Evolutionary conservation across 768 basidiomycete genomes (phyloP).

Genomic region (Boletus rubropictus): DNA sequence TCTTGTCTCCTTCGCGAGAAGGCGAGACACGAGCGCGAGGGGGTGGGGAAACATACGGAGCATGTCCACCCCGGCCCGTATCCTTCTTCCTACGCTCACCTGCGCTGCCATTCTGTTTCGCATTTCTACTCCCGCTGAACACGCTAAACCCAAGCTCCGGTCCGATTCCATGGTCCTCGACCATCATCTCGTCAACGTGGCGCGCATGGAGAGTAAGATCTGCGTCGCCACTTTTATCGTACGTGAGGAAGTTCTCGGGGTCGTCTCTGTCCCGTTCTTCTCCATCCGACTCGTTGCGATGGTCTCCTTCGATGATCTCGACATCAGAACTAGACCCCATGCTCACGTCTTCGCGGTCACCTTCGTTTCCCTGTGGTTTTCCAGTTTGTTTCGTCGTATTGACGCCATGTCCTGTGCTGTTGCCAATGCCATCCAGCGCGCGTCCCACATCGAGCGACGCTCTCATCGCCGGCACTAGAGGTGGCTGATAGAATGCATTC

Average conservation of each 20-base stretch:
- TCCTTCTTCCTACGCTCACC: neutral
- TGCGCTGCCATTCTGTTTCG: neutral
- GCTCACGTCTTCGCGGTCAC: conserved; percentile 15
- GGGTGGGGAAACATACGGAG: conserved; percentile 6
- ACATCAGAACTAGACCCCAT: conserved; percentile 19
- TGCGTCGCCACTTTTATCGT: conserved; percentile 14
- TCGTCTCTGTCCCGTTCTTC: conserved; percentile 12
- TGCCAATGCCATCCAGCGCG: neutral
- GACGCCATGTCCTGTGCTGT: neutral
- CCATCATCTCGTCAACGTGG: conserved; percentile 8
- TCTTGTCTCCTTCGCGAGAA: conserved; percentile 10
- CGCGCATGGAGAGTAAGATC: conserved; percentile 16
- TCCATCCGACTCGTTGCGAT: neutral
- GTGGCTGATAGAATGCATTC: conserved; percentile 67
- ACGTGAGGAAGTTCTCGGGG: conserved; percentile 15
- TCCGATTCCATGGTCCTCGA: conserved; percentile 1
- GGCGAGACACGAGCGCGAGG: conserved; percentile 5
- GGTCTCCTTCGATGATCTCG: conserved; percentile 10
- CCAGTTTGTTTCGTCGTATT: conserved; percentile 2
- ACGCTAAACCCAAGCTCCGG: conserved; percentile 19
- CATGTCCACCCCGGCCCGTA: neutral
- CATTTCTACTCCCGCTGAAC: conserved; percentile 10
- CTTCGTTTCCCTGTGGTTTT: neutral
- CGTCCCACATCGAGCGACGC: conserved; percentile 1
- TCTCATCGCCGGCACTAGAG: conserved; percentile 18